Evolutionary conservation across 768 basidiomycete species (phyloP), one percentile per base, ranked within the genome.

Genomic region (Mycena capillaripes): DNA sequence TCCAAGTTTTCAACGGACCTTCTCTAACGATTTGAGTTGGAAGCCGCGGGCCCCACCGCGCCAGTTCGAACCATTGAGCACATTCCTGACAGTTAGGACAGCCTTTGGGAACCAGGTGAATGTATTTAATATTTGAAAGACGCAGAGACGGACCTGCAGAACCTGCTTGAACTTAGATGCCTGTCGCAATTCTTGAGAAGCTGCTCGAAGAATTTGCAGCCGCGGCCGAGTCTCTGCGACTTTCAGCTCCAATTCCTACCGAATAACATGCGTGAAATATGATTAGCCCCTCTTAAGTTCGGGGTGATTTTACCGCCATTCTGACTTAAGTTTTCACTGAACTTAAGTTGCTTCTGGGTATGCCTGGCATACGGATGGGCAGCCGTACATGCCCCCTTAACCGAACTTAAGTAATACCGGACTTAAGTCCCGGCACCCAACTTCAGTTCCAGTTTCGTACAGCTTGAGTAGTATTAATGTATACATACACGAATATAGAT

Each of bases 1-100:
- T 44, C 38, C 30, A 53, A 30, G 6, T 74, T 38, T n/a, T 25
- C n/a, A 16, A 67, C 79, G n/a, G 61, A 96, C 96, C 91, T 97
- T 96, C 30, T 92, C 79, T 25, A 98, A 81, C 0, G 93, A 90
- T 64, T 95, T 93, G 25, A 98, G 83, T 75, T 92, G 93, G 82
- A 98, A 97, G 1, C 96, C 97, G 4, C 83, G 84, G 14, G 96
- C 97, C 40, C 89, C 88, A 19, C 97, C 97, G 48, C 96, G 90
- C 81, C 95, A 97, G 0, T 89, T 93, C 3, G 93, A 91, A 1
- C 87, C 88, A 79, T 98, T 98, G 74, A 98, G 80, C 0, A 88
- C 88, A 77, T 98, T 98, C 0, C 97, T 97, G 19, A 97, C 84
- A 1, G 86, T 82, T 4, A 98, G 85, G 0, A 97, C 88, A 60